Evolutionary conservation across 129 eudicot genomes (phyloP), one percentile per base, ranked within the genome.

Genomic region (Dittrichia graveolens): DNA sequence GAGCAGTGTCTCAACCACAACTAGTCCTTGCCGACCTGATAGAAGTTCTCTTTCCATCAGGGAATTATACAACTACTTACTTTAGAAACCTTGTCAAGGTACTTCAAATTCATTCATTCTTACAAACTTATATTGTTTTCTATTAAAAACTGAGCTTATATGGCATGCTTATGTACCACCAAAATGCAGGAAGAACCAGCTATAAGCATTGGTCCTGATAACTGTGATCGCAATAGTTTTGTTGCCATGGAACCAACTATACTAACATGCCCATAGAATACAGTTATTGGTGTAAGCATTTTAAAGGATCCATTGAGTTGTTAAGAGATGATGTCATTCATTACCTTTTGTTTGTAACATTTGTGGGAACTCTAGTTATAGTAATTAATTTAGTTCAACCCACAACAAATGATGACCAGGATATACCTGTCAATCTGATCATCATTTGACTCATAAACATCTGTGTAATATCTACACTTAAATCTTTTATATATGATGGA

Each of bases 1-100:
- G 97, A 79, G 97, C 97, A 15, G 85, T 91, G 72, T 91, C 99
- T 15, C 99, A 91, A 82, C 99, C 99, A 5, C 99, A 95, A 61
- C 72, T 95, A 68, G 99, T 88, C 65, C 86, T 95, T 4, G 99
- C 91, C 6, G 99, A 95, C 80, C 81, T 95, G 2, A 75, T 80
- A 39, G 96, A 91, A 85, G 87, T 89, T 59, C 53, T 88, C 40
- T 95, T 81, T 74, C 99, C 99, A 19, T 67, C 97, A 1, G 96
- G 96, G 76, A 83, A 84, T 58, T 91, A 95, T 73, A 86, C 80
- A 7, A 88, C 96, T 12, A 88, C 99, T 13, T 95, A 81, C 72
- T 86, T 95, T 65, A 85, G 97, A 79, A 95, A 95, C 63, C 83
- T 95, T 44, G 78, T 86, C 8, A 91, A 91, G 97, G 99, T 90